A percentile compares a stretch with the other conserved stretches of the same genome.
phyloP scores from a whole-genome alignment of 108 stramenopile species.

The Bacterosira constricta region DNA sequence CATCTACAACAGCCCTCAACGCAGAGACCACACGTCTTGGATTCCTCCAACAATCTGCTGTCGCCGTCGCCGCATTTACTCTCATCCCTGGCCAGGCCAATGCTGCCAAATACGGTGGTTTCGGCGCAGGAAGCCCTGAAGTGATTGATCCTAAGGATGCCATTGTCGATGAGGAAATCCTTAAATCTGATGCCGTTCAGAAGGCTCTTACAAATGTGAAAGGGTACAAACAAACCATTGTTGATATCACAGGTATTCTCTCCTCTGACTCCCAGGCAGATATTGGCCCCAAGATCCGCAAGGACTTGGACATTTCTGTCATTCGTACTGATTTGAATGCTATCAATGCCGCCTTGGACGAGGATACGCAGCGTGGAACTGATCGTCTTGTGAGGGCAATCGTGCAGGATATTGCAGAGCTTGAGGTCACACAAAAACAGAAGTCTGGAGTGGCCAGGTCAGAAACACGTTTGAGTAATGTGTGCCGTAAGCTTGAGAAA shows the following conservation, averaged over 20 bases:
- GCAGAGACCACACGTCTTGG: conserved; percentile 58
- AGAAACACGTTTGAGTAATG: conserved; percentile 71
- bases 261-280: conserved; percentile 71
- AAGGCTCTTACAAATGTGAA: conserved; percentile 59
- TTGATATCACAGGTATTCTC: conserved; percentile 63
- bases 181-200: conserved; percentile 72
- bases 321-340: conserved; percentile 79
- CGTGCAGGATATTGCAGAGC: conserved; percentile 90
- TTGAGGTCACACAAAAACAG: conserved; percentile 76
- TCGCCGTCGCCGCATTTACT: conserved; percentile 31
- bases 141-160: conserved; percentile 81
- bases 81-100: conserved; percentile 64
- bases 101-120: conserved; percentile 82
- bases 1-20: conserved; percentile 28
- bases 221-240: conserved; percentile 54
- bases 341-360: conserved; percentile 88
- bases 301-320: conserved; percentile 79
- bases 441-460: conserved; percentile 88
- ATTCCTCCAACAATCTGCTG: conserved; percentile 64
- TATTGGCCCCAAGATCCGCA: conserved; percentile 70
- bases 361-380: conserved; percentile 92
- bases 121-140: conserved; percentile 72
- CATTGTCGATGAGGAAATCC: conserved; percentile 70
- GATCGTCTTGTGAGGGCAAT: conserved; percentile 91
- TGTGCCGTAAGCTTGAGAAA: conserved; percentile 83